Evolutionary conservation across 495 filamentous ascomycete species (phyloP), one percentile per base, ranked within the genome.

Genomic region (Lophiotrema nucula): DNA sequence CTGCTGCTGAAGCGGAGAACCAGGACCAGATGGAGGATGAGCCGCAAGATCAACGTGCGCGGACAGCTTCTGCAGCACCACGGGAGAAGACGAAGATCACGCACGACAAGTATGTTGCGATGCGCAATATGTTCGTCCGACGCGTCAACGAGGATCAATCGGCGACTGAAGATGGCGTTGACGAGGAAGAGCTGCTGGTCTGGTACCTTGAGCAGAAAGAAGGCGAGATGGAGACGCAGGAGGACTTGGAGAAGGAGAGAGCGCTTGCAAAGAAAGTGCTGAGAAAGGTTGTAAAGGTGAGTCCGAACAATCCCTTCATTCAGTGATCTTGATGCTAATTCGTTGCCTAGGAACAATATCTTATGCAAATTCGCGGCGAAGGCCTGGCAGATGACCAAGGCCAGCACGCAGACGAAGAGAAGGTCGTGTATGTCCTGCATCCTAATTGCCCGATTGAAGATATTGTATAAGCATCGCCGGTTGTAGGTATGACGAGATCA

Each of bases 151-250:
- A 91, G 60, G 84, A 92, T 49, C 83, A 87, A 60, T 66, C 76
- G 25, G 78, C 79, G 0, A 77, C 76, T 1, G 91, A 90, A n/a
- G 87, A 95, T 61, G 93, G 93, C 38, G 84, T 97, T 8, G 91
- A 95, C 64, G 85, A 91, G 55, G 87, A 96, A 39, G 88, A 88
- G 25, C 77, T 99, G 4, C 72, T 92, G 3, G 69, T 90, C 39
- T 97, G 92, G 92, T 99, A 97, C 70, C 73, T 99, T 50, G 95
- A 97, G 75, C 87, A 95, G 73, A 88, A 88, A 65, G 93, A 97
- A 69, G 80, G 83, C 23, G 88, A 96, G 73, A 72, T 99, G 49
- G 76, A 85, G 35, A 84, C 74, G 15, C 82, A 92, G 70, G 90
- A 95, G 53, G 92, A 93, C 50, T 73, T 95, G 53, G 76, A 88